These are phyloP conservation scores for Bonia amplexicaulis DNA, from an alignment of 176 grass and related monocot genomes.

Conservation along the genomic window DNA sequence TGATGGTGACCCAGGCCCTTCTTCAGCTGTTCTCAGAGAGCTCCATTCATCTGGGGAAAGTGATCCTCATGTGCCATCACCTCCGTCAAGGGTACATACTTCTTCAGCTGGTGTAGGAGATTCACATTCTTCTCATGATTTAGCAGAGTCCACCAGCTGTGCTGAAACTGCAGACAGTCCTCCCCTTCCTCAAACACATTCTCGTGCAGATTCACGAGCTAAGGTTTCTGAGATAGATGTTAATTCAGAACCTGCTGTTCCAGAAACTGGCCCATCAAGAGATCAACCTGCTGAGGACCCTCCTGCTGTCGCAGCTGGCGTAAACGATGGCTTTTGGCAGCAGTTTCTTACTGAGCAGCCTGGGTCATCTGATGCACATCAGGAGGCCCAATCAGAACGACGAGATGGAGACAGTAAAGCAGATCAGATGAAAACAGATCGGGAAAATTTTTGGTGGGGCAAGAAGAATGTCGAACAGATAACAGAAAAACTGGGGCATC, in stretches of 20 bases:
- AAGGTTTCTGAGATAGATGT: conserved; percentile 86
- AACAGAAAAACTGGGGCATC: conserved; percentile 61
- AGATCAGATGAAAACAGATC: conserved; percentile 33
- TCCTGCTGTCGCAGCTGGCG: conserved; percentile 30
- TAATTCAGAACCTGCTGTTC: conserved; percentile 68
- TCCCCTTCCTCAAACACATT: conserved; percentile 35
- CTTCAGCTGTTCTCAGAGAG: conserved; percentile 55
- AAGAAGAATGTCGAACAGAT: conserved; percentile 59
- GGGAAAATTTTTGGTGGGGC: conserved; percentile 41
- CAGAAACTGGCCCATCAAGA: conserved; percentile 53
- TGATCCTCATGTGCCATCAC: conserved; percentile 26
- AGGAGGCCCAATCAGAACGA: conserved; percentile 73
- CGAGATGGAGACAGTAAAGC: conserved; percentile 42
- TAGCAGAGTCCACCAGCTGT: conserved; percentile 61
- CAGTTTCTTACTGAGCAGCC: conserved; percentile 92
- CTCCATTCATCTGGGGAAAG: conserved; percentile 65
- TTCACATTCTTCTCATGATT: conserved; percentile 44
- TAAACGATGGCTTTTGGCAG: conserved; percentile 88
- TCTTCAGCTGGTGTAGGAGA: conserved; percentile 50
- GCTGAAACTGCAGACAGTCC: conserved; percentile 57
- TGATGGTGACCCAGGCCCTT: conserved; percentile 35
- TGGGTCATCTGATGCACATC: conserved; percentile 39
- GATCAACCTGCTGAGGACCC: conserved; percentile 27
- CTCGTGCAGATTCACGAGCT: conserved; percentile 28
- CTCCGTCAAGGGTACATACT: conserved; percentile 26